Conservation (phyloP, 1,284 basidiomycete species). For the Spongiforma sp. region DNA sequence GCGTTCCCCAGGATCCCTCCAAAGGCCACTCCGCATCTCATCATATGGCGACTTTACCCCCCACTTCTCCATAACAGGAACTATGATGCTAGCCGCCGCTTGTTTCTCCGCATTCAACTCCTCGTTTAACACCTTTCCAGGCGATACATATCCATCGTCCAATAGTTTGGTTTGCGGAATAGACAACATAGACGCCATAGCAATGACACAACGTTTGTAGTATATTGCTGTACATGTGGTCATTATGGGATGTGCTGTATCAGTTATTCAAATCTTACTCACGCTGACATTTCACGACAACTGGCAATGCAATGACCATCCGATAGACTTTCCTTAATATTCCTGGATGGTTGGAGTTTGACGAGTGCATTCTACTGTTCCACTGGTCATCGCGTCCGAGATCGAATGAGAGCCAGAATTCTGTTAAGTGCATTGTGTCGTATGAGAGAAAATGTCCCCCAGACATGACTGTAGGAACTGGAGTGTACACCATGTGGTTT, state of each 20-base stretch:
- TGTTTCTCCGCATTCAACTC: background rate
- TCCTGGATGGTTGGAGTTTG: too few relatives aligned
- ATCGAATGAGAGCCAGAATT: background rate
- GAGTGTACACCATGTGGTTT: conserved; percentile 8
- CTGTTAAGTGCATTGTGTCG: background rate
- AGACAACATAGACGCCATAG: background rate
- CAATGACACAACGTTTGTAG: background rate
- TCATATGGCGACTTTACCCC: background rate
- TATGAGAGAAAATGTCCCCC: conserved; percentile 6
- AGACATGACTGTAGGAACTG: background rate
- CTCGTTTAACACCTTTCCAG: background rate
- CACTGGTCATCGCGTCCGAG: too few relatives aligned
- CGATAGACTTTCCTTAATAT: too few relatives aligned
- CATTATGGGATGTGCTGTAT: too few relatives aligned
- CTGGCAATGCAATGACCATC: too few relatives aligned
- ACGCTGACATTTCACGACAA: too few relatives aligned
- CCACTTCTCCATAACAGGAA: background rate
- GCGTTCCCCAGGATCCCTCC: background rate
- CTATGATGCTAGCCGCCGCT: background rate
- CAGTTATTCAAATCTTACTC: too few relatives aligned
- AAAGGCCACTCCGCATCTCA: background rate
- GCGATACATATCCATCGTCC: background rate
- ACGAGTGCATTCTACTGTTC: too few relatives aligned
- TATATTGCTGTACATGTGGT: background rate
- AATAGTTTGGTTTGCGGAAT: background rate